phyloP scores from a whole-genome alignment of 805 yeast species.

The Huiozyma naganishii region DNA sequence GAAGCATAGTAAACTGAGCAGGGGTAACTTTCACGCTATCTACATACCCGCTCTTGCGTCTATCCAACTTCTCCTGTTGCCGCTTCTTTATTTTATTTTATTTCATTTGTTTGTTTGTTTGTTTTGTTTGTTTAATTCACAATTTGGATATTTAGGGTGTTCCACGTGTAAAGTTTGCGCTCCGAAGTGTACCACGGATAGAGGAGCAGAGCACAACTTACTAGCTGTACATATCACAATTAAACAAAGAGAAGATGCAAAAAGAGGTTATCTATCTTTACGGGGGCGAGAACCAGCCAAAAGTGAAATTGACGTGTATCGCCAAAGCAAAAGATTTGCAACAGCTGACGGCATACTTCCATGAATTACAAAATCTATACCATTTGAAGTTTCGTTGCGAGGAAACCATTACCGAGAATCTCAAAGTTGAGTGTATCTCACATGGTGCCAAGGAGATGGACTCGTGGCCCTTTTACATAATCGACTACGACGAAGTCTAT shows the following conservation, averaged over 20 bases:
- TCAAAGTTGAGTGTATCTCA: conserved; percentile 16
- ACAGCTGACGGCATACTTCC: conserved; percentile 12
- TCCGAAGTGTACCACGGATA: too few relatives aligned
- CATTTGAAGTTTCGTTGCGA: conserved; percentile 16
- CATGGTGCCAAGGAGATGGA: conserved; percentile 5
- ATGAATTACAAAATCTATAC: conserved; percentile 18
- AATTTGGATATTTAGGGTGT: too few relatives aligned
- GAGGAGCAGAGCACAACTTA: too few relatives aligned
- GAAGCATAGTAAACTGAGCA: too few relatives aligned
- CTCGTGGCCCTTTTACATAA: conserved; percentile 17
- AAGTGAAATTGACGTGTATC: conserved; percentile 18
- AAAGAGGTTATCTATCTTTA: conserved; percentile 18
- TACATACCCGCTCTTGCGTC: too few relatives aligned
- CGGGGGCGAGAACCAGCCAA: conserved; percentile 18
- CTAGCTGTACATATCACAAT: too few relatives aligned
- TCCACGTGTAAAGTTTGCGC: too few relatives aligned
- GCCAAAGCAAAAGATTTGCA: conserved; percentile 6
- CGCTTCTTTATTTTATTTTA: too few relatives aligned
- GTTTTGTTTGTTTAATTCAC: too few relatives aligned
- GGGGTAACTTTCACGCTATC: too few relatives aligned
- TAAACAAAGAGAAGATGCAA: conserved; percentile 1
- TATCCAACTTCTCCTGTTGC: too few relatives aligned
- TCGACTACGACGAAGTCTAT: conserved; percentile 18
- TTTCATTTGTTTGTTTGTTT: too few relatives aligned
- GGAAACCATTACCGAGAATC: conserved; percentile 23